Evolutionary conservation across 495 filamentous ascomycete genomes (phyloP), one percentile per base, ranked within the genome.

Genomic region (Rusavskia elegans): DNA sequence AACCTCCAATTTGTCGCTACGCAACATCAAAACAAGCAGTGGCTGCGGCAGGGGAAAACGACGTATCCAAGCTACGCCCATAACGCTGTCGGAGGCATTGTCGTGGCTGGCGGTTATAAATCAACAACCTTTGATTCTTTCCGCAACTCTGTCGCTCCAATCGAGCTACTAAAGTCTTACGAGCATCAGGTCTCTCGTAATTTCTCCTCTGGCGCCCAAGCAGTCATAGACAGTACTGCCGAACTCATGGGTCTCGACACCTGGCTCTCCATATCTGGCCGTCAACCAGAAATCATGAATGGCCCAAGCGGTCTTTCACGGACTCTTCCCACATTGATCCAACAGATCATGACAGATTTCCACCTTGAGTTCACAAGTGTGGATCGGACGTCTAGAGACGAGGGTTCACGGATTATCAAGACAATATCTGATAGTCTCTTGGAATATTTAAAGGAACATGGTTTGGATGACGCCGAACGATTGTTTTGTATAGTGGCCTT

Each of bases 201-300:
- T 29, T 52, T 36, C 48, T 35, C n/a, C 6, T 27, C 41, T 19
- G 38, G 8, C 7, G 36, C 41, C n/a, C 13, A 32, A 14, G 27
- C n/a, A 7, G 25, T 49, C 7, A 37, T 19, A 17, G 48, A 51
- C 14, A 23, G 23, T 9, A 37, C 40, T 5, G 32, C n/a, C 14
- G 54, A 56, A 25, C 25, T 56, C 17, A 48, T 56, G 54, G n/a
- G 13, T 8, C 25, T 56, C 3, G 54, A 56, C n/a, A 40, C 27
- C 30, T 56, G 54, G 54, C 54, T 56, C 14, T 52, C 54, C 14
- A 21, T 56, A n/a, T 35, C 21, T n/a, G 49, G 50, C 38, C 50
- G 38, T 16, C 25, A 38, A 16, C 30, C 51, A 6, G 54, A 56
- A 39, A 56, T 56, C 30, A 48, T 14, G 1, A 20, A 46, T 37